Base-by-base conservation (phyloP, 768 basidiomycete genomes). In the Lyophyllum atratum region DNA sequence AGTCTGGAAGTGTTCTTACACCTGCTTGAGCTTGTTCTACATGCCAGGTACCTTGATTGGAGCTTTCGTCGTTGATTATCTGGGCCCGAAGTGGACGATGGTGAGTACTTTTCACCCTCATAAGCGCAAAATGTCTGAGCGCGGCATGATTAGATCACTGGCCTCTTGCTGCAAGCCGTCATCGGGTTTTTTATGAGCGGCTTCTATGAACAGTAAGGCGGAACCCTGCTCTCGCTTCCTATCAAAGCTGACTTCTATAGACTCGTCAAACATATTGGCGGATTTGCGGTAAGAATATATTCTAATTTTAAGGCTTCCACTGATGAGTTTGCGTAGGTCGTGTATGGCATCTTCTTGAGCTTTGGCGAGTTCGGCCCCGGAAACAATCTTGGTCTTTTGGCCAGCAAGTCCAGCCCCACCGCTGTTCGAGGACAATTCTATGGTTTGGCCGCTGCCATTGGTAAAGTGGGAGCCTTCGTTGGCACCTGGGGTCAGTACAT, bases 181-280 rank as follows among this genome's bases (percentile, higher is more conserved):
- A 75, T 91, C 47, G 92, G 95, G 6, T 97, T 97, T 74, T 83
- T 93, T 70, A 92, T 98, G 88, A 90, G 90, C 59, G 95, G 92
- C 1, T 74, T 85, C 19, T 97, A 95, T 72, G 65, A 59, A 24
- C 74, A 77, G 72, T 84, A 60, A 31, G 76, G 66, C 42, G 19
- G 10, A 1, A 40, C n/a, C 15, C n/a, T 11, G 29, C n/a, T 51
- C 3, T 31, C 44, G 44, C 11, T 33, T 44, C 29, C 4, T 9
- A 21, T 53, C 12, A 44, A 54, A 9, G 42, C 47, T n/a, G 24
- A 40, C 56, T 25, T 59, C 39, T 43, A 11, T 21, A 85, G 81
- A n/a, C 76, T 94, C 52, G 80, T 81, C 12, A 65, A 75, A 3
- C 78, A 91, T 59, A 79, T 93, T 50, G 90, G 72, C n/a, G 91